A percentile compares a stretch with the other conserved stretches of the same genome.
Conservation (phyloP, 2,329 filamentous ascomycete species). For the Cercospora beticola region DNA sequence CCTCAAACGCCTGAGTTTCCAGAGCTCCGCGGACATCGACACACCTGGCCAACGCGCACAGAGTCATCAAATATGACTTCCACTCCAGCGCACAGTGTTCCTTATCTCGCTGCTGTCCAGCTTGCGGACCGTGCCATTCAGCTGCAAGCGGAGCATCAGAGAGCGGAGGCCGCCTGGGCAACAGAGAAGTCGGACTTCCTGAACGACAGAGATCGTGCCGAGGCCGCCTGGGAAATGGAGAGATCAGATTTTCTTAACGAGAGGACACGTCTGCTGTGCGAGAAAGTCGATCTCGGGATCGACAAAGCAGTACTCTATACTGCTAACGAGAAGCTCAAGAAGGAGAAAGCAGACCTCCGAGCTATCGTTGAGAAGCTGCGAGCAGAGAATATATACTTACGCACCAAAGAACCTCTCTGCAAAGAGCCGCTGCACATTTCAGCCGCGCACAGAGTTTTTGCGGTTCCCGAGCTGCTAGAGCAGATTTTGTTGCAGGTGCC, state of each 20-base stretch:
- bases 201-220: too few relatives aligned
- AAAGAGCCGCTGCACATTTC: neutral
- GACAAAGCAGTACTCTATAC: too few relatives aligned
- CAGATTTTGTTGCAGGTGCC: neutral
- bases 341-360: too few relatives aligned
- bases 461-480: neutral
- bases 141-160: neutral
- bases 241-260: too few relatives aligned
- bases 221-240: too few relatives aligned
- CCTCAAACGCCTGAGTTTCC: neutral
- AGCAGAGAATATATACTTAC: neutral
- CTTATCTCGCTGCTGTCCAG: neutral
- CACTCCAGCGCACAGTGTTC: neutral
- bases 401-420: neutral
- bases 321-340: neutral
- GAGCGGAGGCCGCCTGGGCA: neutral
- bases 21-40: neutral
- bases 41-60: neutral
- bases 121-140: neutral
- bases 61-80: neutral
- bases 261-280: too few relatives aligned
- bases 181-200: neutral
- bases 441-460: neutral
- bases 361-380: neutral
- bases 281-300: too few relatives aligned